Evolutionary conservation across 768 basidiomycete genomes (phyloP), one percentile per base, ranked within the genome.

Genomic region (Rhodotorula taiwanensis): DNA sequence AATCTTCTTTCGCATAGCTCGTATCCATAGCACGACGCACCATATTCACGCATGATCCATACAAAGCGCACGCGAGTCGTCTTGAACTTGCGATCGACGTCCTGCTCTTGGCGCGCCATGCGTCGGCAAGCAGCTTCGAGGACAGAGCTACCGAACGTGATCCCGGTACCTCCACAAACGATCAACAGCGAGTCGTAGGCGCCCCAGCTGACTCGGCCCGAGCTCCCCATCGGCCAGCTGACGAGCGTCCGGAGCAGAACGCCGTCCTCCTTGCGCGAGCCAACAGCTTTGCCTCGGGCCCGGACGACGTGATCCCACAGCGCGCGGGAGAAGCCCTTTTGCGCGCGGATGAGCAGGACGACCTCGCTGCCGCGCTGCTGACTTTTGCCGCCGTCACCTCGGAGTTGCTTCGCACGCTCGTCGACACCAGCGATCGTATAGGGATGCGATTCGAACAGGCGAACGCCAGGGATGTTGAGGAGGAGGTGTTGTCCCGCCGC

Each of bases 401-500:
- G 4, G 41, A 60, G 31, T 2, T 66, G 58, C n/a, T 55, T 62
- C 18, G 60, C 44, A 5, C 62, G 60, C n/a, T 68, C 64, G 45
- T 81, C 83, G 33, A 84, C 77, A 39, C 83, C 82, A 28, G 82
- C 83, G 63, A 81, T 82, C 0, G 88, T 88, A 75, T 88, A 89
- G 4, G 87, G 87, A 70, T 89, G 87, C 6, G 81, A 80, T 30
- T 82, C 80, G 70, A 84, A 78, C 39, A 76, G 77, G 5, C 84
- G 83, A 31, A 89, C 77, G 34, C 80, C 79, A 0, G 88, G 87
- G 25, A 88, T 78, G 55, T 78, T 81, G 63, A 89, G 78, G 28
- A 86, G 78, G 70, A 88, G 83, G 74, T 87, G 85, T 74, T 89
- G 88, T n/a, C 87, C 88, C 4, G 87, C 83, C 1, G 83, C 80